Base-by-base conservation (phyloP, 2,329 filamentous ascomycete species). In the Xylaria sp. region DNA sequence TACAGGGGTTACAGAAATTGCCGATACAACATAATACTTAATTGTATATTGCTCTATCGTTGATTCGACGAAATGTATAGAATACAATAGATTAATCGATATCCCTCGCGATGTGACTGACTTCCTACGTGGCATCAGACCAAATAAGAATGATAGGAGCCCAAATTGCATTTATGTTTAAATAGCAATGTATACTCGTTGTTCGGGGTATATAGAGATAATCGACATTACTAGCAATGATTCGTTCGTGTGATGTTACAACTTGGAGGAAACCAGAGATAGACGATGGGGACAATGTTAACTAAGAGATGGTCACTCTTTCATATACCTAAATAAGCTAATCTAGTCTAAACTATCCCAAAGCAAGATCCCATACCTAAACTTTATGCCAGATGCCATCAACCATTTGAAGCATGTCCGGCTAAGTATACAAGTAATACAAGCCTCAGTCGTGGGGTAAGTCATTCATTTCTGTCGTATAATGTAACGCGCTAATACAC, bases 1-100 rank as follows among this genome's bases (percentile, higher is more conserved):
- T 74, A 80, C 81, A 44, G 83, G 88, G 48, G 86, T 91, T 79
- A 86, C 80, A 69, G 86, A 87, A 73, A 83, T 87, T 28, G 71
- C 65, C 28, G 77, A 78, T 62, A 67, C 17, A 31, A n/a, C 26
- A 6, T 66, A 61, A 28, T 40, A n/a, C 17, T 23, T 31, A 38
- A 42, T 31, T 44, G 40, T 42, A 44, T 56, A n/a, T 28, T 46
- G 28, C 6, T 13, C 7, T 44, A 13, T 49, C 31, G 13, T 38
- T 9, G 26, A 33, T 36, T 44, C n/a, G 23, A 42, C 31, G 17
- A 57, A 36, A 23, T 5, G n/a, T 42, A 23, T 36, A 57, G 31
- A 57, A 42, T 28, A 28, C 54, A 26, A 17, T 15, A 28, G 9
- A 38, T 56, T n/a, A 23, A 23, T 56, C 17, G 17, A 20, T 15